phyloP scores from a whole-genome alignment of 2,329 filamentous ascomycete genomes.

The Monosporascus sp. region DNA sequence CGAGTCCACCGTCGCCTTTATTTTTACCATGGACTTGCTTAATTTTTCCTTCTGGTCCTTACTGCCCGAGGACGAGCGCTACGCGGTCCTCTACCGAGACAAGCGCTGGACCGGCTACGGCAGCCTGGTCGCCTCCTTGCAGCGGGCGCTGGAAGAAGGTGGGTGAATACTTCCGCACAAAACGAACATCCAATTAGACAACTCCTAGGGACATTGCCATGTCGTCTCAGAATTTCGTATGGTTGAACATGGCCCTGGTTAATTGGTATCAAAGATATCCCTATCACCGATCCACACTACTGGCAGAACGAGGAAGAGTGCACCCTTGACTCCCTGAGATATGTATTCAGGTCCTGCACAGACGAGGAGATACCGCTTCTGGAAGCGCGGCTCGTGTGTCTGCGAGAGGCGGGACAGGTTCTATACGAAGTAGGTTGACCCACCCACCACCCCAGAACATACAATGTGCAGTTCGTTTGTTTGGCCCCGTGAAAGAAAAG shows the following conservation, averaged over 20 bases:
- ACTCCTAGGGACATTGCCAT: background rate
- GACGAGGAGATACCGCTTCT: slow-evolving; percentile 84
- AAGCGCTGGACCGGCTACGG: slow-evolving; percentile 91
- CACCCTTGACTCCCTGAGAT: slow-evolving; percentile 64
- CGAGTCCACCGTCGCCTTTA: slow-evolving; percentile 77
- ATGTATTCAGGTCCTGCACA: slow-evolving; percentile 83
- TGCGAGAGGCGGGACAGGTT: slow-evolving; percentile 77
- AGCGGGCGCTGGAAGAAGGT: slow-evolving; percentile 86
- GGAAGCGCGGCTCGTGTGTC: slow-evolving; percentile 67
- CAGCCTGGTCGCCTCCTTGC: slow-evolving; percentile 83
- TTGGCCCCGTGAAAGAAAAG: background rate
- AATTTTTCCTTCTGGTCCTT: slow-evolving; percentile 98
- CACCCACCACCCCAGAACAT: slow-evolving; percentile 10
- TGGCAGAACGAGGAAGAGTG: slow-evolving; percentile 77
- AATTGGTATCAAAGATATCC: slow-evolving; percentile 55
- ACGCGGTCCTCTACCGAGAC: slow-evolving; percentile 75
- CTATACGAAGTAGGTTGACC: slow-evolving; percentile 61
- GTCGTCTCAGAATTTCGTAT: background rate
- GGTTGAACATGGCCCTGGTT: slow-evolving; percentile 9
- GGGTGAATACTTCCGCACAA: slow-evolving; percentile 15
- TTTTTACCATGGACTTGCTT: slow-evolving; percentile 94
- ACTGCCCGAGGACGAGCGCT: slow-evolving; percentile 62
- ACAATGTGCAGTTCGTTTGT: background rate
- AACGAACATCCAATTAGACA: background rate
- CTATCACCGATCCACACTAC: slow-evolving; percentile 82